A percentile compares a stretch with the other conserved stretches of the same genome.
These are phyloP conservation scores for Alternaria metachromatica DNA, from an alignment of 2,329 filamentous ascomycete genomes.

Conservation along the genomic window DNA sequence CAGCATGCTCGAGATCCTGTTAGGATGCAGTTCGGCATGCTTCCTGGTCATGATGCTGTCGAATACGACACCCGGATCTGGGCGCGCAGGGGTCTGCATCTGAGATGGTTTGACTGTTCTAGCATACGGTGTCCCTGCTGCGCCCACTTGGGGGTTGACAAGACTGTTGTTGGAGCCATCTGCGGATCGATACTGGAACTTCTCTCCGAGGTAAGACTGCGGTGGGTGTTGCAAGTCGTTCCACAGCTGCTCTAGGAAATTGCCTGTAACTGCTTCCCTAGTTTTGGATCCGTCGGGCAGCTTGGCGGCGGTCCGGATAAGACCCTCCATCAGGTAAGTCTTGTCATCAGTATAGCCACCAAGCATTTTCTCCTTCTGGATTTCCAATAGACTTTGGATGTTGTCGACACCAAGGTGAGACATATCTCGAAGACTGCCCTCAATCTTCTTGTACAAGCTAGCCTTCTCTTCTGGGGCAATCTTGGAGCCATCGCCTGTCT, in stretches of 20 bases:
- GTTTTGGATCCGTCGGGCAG: conserved; percentile 51
- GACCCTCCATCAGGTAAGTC: conserved; percentile 65
- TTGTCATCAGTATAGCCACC: conserved; percentile 67
- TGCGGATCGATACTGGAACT: conserved; percentile 56
- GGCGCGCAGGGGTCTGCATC: conserved; percentile 65
- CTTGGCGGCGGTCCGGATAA: conserved; percentile 58
- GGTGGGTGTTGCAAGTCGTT: conserved; percentile 58
- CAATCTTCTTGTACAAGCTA: conserved; percentile 43
- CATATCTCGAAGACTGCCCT: conserved; percentile 41
- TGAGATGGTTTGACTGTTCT: conserved; percentile 67
- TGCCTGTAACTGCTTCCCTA: conserved; percentile 51
- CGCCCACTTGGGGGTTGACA: conserved; percentile 67
- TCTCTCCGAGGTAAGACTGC: conserved; percentile 52
- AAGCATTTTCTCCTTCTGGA: conserved; percentile 48
- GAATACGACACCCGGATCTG: conserved; percentile 71
- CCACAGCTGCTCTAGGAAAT: conserved; percentile 56
- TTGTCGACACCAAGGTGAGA: conserved; percentile 43
- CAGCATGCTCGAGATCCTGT: conserved; percentile 75
- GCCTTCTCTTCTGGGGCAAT: conserved; percentile 42
- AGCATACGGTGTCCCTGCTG: conserved; percentile 71
- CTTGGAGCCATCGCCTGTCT: conserved; percentile 55
- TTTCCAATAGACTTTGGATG: conserved; percentile 47
- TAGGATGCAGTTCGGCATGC: conserved; percentile 69
- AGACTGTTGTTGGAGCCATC: conserved; percentile 64
- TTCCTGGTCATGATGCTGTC: conserved; percentile 70